phyloP scores from a whole-genome alignment of 2,329 filamentous ascomycete species.

The Sporothrix pseudoabietina region DNA sequence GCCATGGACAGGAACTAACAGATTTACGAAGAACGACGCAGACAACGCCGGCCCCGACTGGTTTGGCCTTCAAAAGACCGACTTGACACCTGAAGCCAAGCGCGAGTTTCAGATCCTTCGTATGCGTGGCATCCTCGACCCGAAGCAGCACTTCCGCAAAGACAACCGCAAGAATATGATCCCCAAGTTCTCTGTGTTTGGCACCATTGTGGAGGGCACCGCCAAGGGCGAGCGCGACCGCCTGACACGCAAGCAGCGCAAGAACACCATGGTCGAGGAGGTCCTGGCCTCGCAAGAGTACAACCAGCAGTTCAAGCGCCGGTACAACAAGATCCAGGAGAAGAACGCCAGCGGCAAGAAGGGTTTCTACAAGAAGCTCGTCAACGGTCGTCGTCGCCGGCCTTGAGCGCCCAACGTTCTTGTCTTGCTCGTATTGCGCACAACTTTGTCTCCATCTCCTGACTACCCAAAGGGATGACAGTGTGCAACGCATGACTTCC shows the following conservation, averaged over 20 bases:
- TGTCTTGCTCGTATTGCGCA: background rate
- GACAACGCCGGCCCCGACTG: conserved; percentile 75
- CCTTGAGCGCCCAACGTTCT: conserved; percentile 26
- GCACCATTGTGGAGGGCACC: conserved; percentile 83
- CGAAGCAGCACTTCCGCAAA: conserved; percentile 91
- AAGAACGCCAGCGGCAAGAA: conserved; percentile 87
- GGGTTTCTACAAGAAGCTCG: conserved; percentile 80
- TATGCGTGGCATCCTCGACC: conserved; percentile 85
- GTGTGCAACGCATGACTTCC: background rate
- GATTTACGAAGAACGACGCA: conserved; percentile 39
- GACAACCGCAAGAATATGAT: conserved; percentile 68
- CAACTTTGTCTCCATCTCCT: background rate
- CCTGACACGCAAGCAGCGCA: conserved; percentile 83
- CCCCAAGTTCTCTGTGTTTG: conserved; percentile 85
- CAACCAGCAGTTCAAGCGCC: conserved; percentile 75
- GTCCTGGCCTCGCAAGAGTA: conserved; percentile 68
- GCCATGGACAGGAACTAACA: background rate
- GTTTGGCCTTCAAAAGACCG: conserved; percentile 85
- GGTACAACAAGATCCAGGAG: conserved; percentile 82
- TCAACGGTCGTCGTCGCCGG: conserved; percentile 45
- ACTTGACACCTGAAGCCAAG: conserved; percentile 76
- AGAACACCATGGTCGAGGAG: conserved; percentile 84
- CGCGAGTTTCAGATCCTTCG: conserved; percentile 86
- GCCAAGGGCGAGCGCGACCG: conserved; percentile 84
- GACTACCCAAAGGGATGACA: background rate